These are phyloP conservation scores for Colletotrichum neosansevieriae DNA, from an alignment of 2,329 filamentous ascomycete genomes.

Conservation along the genomic window DNA sequence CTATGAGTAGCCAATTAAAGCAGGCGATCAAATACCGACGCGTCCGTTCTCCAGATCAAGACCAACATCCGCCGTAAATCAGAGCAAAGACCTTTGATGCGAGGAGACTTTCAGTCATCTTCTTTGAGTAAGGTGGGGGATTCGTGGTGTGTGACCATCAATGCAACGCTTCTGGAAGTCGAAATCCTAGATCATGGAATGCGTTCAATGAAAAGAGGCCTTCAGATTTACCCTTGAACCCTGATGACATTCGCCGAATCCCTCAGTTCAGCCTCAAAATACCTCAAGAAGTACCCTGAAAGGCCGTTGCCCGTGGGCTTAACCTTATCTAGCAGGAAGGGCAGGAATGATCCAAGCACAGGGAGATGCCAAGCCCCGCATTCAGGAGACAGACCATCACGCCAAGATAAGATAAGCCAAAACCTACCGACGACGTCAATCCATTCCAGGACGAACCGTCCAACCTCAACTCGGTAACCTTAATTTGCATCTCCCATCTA, in stretches of 20 bases:
- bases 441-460: constrained; percentile 26
- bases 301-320: constrained; percentile 3
- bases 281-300: constrained; percentile 9
- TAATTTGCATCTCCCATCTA: neutral
- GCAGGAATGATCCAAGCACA: constrained; percentile 24
- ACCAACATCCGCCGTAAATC: no score
- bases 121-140: no score
- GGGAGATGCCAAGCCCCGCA: constrained; percentile 32
- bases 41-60: no score
- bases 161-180: no score
- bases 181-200: no score
- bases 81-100: no score
- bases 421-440: constrained; percentile 34
- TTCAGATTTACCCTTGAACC: no score
- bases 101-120: no score
- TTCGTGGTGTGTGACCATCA: no score
- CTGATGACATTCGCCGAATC: neutral
- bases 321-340: constrained; percentile 38
- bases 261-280: constrained; percentile 27
- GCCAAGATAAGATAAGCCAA: constrained; percentile 39
- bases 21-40: no score
- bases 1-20: no score
- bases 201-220: no score
- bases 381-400: constrained; percentile 27
- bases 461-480: constrained; percentile 14